Base-by-base conservation (phyloP, 768 basidiomycete genomes). In the Leccinum pellstonianum region DNA sequence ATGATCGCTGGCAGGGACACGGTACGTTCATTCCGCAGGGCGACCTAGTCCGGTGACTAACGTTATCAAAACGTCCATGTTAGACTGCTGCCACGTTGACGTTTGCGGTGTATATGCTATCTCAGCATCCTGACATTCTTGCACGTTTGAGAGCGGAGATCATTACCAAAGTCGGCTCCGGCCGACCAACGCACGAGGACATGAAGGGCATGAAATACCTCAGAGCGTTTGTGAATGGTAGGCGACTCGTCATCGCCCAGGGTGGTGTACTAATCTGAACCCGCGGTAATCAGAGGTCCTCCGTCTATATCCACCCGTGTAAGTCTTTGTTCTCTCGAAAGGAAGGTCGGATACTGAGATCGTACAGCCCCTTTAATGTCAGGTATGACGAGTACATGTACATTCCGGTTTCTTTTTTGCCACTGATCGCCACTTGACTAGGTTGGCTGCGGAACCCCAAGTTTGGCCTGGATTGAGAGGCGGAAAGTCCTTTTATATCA, bases 161-260 rank as follows among this genome's bases (percentile, higher is more conserved):
- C 52, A 68, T 84, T 5, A 66, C 69, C 33, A 79, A 79, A 43
- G 77, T 88, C 7, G 86, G 86, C 1, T 75, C 73, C 0, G 75
- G 76, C 1, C 74, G 79, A 11, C 87, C 85, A 4, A 79, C 79
- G 2, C 80, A 80, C 55, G 81, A 84, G 48, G 81, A 85, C 62
- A 80, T 88, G 63, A 76, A 76, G 31, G 82, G 83, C 4, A 84
- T 87, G 83, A 86, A 83, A 66, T 87, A 81, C 62, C 69, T 88
- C 15, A 76, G 84, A 29, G 87, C 87, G 1, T 83, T 88, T 23
- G 80, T 88, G 51, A 87, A 88, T 62, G 86, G 86, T 85, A 21
- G 10, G 73, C 53, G 3, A 48, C 8, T 41, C 27, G 29, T 29
- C 11, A 7, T 37, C 27, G 17, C n/a, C 3, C 17, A 11, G 4